Evolutionary conservation across 2,329 filamentous ascomycete species (phyloP).

Genomic region (Aureobasidium pullulans): DNA sequence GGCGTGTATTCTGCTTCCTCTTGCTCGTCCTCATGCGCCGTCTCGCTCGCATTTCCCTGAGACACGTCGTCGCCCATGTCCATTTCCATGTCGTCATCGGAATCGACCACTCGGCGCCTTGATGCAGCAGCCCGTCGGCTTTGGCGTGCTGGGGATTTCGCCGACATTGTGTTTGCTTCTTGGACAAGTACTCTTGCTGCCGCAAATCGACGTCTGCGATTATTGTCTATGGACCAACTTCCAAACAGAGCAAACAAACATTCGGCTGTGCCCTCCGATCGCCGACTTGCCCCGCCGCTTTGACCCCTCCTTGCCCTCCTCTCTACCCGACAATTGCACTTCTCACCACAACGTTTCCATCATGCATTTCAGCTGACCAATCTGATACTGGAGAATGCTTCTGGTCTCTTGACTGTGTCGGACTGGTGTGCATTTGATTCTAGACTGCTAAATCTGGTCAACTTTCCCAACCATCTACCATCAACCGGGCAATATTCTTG

Average conservation of each 20-base stretch:
- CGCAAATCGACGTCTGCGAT: background rate
- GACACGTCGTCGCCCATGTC: slow-evolving; percentile 47
- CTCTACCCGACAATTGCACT: no score
- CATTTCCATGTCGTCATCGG: slow-evolving; percentile 53
- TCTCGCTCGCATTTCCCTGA: slow-evolving; percentile 41
- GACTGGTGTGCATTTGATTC: no score
- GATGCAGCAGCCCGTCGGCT: slow-evolving; percentile 56
- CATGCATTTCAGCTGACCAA: no score
- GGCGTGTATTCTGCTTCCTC: slow-evolving; percentile 69
- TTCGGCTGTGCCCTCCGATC: background rate
- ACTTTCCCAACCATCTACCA: slow-evolving; percentile 52
- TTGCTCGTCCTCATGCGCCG: slow-evolving; percentile 52
- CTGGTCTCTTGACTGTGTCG: no score
- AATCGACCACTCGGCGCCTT: slow-evolving; percentile 66
- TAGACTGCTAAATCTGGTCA: background rate
- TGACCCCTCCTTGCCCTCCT: background rate
- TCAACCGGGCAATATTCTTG: slow-evolving; percentile 68
- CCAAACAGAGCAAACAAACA: slow-evolving; percentile 13
- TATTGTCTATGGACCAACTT: background rate
- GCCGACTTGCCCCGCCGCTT: background rate
- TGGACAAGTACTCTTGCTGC: background rate
- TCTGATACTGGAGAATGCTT: no score
- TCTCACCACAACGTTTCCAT: background rate
- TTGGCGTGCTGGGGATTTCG: slow-evolving; percentile 43
- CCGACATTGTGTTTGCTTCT: slow-evolving; percentile 27